Conservation (phyloP, 192 early-diverging fungal genomes). For the Entophlyctis luteolus region DNA sequence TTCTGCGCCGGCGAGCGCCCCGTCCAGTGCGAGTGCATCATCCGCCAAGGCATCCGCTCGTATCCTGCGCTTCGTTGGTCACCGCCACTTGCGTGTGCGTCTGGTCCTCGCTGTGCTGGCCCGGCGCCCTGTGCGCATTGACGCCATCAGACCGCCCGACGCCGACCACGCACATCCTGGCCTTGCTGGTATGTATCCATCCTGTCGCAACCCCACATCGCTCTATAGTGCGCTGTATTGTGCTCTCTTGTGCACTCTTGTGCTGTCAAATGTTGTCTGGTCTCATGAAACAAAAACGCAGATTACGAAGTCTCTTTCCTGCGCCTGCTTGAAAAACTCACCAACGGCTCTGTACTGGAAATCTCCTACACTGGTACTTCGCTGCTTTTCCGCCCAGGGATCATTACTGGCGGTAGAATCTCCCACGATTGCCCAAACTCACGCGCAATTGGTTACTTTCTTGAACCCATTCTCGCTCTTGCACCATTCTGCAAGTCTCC, state of each 20-base stretch:
- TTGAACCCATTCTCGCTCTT: conserved; percentile 86
- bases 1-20: too few species aligned
- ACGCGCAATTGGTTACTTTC: conserved; percentile 88
- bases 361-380: conserved; percentile 91
- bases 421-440: conserved; percentile 81
- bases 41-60: too few species aligned
- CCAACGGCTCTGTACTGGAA: conserved; percentile 88
- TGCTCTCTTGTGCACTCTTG: not conserved
- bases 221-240: not conserved
- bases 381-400: conserved; percentile 80
- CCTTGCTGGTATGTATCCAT: conserved; percentile 57
- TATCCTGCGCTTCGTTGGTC: conserved; percentile 67
- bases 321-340: conserved; percentile 84
- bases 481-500: conserved; percentile 91
- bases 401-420: conserved; percentile 82
- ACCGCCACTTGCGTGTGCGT: conserved; percentile 83
- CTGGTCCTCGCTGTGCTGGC: conserved; percentile 84
- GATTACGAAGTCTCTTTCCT: conserved; percentile 92
- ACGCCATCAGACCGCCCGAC: conserved; percentile 71
- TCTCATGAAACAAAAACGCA: conserved; percentile 23
- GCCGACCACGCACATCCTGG: conserved; percentile 81
- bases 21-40: too few species aligned
- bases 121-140: conserved; percentile 77
- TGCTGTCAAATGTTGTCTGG: not conserved
- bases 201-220: not conserved